Conservation (phyloP, 2,329 filamentous ascomycete species). For the Pseudogymnoascus sp. region DNA sequence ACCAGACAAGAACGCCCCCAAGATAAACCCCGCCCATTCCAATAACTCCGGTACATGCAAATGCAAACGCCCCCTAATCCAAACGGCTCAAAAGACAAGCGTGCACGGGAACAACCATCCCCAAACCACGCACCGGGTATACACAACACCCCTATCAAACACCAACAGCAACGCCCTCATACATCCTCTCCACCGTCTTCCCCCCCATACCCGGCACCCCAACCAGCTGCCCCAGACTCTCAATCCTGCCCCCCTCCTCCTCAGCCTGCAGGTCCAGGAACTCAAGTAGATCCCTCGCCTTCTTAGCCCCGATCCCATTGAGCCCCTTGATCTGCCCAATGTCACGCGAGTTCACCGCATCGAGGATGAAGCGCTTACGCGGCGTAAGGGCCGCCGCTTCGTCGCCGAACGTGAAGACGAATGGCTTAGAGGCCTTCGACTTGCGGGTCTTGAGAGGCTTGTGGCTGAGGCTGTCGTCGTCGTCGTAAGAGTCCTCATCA, state of each 20-base stretch:
- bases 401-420: slow-evolving; percentile 21
- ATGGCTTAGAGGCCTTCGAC: slow-evolving; percentile 24
- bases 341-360: slow-evolving; percentile 67
- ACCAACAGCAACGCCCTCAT: slow-evolving; percentile 24
- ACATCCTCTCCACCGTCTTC: slow-evolving; percentile 46
- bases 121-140: background rate
- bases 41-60: background rate
- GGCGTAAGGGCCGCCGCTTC: slow-evolving; percentile 30
- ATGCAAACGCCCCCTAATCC: background rate
- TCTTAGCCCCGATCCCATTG: slow-evolving; percentile 64
- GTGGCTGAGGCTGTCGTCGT: slow-evolving; percentile 26
- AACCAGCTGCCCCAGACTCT: slow-evolving; percentile 42
- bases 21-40: background rate
- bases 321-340: slow-evolving; percentile 55
- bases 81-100: background rate
- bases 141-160: background rate
- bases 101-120: background rate
- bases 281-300: slow-evolving; percentile 53
- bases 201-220: slow-evolving; percentile 49
- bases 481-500: slow-evolving; percentile 34
- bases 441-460: slow-evolving; percentile 25
- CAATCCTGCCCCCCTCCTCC: slow-evolving; percentile 36
- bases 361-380: slow-evolving; percentile 52
- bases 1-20: background rate
- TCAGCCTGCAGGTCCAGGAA: slow-evolving; percentile 40